Evolutionary conservation across 2,329 filamentous ascomycete species (phyloP).

Genomic region (Monilinia aucupariae): DNA sequence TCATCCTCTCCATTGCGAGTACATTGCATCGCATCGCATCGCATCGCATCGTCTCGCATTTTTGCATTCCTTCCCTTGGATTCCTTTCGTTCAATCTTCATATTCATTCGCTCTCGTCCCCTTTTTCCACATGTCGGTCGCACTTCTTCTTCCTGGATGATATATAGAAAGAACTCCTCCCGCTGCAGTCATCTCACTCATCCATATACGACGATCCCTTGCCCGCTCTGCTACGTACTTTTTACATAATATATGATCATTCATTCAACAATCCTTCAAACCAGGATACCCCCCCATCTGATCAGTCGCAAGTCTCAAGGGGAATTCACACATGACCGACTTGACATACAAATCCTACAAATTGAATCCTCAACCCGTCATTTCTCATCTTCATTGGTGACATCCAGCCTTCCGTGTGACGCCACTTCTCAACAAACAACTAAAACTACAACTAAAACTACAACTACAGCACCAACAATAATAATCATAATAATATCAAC

Average conservation of each 20-base stretch:
- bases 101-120: conserved; percentile 11
- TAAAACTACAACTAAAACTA: neutral
- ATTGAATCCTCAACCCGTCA: conserved; percentile 4
- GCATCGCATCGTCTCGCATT: no score
- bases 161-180: no score
- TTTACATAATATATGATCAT: conserved; percentile 13
- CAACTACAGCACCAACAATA: no score
- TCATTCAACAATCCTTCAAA: neutral
- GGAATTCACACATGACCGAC: conserved; percentile 2
- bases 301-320: neutral
- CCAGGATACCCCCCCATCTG: conserved; percentile 7
- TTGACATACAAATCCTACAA: conserved; percentile 1
- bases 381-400: neutral
- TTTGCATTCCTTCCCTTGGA: neutral
- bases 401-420: conserved; percentile 9
- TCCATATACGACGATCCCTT: no score
- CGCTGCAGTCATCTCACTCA: no score
- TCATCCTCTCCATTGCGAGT: neutral
- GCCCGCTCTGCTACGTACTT: neutral
- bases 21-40: neutral
- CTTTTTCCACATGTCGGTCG: no score
- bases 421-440: conserved; percentile 7
- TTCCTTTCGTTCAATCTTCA: neutral
- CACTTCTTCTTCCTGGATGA: no score
- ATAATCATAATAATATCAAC: no score